Base-by-base conservation (phyloP, 148 eudicot species). In the Rhododendron molle region DNA sequence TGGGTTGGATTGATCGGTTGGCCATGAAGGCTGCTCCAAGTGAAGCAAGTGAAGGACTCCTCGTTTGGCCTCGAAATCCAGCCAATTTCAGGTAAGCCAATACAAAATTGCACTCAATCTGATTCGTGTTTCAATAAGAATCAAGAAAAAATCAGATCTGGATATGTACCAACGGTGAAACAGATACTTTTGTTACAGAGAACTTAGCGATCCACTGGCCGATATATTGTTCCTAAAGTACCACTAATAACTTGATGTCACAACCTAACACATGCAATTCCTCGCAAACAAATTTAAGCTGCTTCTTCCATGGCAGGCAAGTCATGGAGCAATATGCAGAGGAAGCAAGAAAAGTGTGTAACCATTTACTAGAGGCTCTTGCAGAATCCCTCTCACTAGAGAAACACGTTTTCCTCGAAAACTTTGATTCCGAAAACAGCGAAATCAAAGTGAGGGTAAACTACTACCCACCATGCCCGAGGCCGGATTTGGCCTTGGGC, bases 1-100 rank as follows among this genome's bases (percentile, higher is more conserved):
- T 88, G 83, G 47, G 30, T 85, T 86, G 90, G 90, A 72, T 88
- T 78, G 90, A 88, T 86, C 90, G 87, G 14, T 40, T 88, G 88
- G 54, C 83, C 50, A 38, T 86, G 88, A 86, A 86, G 34, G 88
- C 78, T 6, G 81, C 88, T 73, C 90, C 89, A 1, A 46, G n/a
- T 74, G 85, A 84, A n/a, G 87, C 85, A 21, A 65, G 58, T 4
- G 50, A 76, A 9, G 76, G 86, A 74, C 84, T 76, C 43, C n/a
- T 1, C 34, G 88, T 86, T 36, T 88, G 90, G 90, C 90, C 90
- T 60, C 49, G 76, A 14, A 88, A 81, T 46, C 90, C 90, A 74
- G 40, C 86, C 36, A 80, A 81, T 26, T 88, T 88, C 87, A 84
- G 90, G 90, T 88, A 18, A 71, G 28, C 43, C 20, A 43, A 58